phyloP scores from a whole-genome alignment of 495 filamentous ascomycete genomes.

The Trichoderma asperelloides region DNA sequence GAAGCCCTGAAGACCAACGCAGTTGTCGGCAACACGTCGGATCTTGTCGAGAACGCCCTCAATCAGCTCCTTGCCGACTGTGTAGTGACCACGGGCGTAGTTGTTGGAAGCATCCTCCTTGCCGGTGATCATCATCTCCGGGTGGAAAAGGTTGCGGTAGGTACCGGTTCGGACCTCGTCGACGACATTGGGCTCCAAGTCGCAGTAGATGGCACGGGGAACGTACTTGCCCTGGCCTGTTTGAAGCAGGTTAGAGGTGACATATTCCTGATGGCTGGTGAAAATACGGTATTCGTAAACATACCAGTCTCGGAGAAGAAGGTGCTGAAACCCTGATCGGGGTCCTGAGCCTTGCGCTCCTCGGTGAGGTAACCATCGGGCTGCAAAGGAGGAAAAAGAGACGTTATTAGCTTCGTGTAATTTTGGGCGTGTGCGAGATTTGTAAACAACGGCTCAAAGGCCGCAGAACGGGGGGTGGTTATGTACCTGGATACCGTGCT shows the following conservation, averaged over 20 bases:
- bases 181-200: constrained; percentile 99
- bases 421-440: neutral
- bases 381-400: constrained; percentile 37
- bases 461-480: neutral
- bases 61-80: constrained; percentile 84
- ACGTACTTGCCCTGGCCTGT: constrained; percentile 97
- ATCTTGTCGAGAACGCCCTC: constrained; percentile 78
- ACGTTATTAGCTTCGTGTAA: constrained; percentile 8
- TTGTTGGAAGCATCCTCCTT: constrained; percentile 95
- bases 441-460: neutral
- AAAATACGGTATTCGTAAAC: constrained; percentile 15
- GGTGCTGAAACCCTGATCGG: constrained; percentile 97
- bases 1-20: constrained; percentile 82
- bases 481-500: constrained; percentile 97
- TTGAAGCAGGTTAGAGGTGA: constrained; percentile 4
- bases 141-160: constrained; percentile 84
- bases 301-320: constrained; percentile 99
- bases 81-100: constrained; percentile 92
- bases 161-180: constrained; percentile 91
- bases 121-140: constrained; percentile 77
- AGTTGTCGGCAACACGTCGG: constrained; percentile 81
- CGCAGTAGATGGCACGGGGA: constrained; percentile 97
- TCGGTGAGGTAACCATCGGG: constrained; percentile 98
- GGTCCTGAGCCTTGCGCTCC: constrained; percentile 85
- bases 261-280: neutral